Conservation (phyloP, 306 rosid genomes). For the Crotalaria pallida region DNA sequence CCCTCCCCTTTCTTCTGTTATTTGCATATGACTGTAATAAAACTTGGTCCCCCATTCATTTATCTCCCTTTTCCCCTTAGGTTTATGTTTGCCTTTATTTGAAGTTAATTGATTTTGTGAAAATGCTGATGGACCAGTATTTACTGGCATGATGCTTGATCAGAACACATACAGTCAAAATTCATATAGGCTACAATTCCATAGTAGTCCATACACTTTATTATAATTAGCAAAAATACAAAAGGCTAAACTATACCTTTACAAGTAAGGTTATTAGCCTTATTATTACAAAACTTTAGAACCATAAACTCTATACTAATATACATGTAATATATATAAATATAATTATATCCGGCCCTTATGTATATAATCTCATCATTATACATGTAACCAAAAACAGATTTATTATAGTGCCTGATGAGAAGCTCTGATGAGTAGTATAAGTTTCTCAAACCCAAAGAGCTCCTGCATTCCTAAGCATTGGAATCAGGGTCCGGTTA, state of each 20-base stretch:
- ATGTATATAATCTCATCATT: constrained; percentile 14
- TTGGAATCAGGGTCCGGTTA: constrained; percentile 66
- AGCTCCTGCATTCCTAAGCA: constrained; percentile 80
- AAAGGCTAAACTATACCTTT: not conserved
- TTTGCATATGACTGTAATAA: not conserved
- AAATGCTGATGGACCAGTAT: not conserved
- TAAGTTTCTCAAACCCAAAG: constrained; percentile 57
- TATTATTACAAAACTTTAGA: not conserved
- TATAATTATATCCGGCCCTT: not conserved
- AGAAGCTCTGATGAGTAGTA: not conserved
- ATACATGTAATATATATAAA: not conserved
- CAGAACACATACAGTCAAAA: not conserved
- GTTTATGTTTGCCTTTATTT: not conserved
- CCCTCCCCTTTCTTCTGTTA: not conserved
- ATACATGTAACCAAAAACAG: constrained; percentile 21
- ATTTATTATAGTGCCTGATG: not conserved
- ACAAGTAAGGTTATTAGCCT: not conserved
- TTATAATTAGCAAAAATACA: not conserved
- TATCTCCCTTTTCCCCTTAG: not conserved
- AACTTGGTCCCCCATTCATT: not conserved
- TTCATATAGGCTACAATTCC: not conserved
- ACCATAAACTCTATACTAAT: not conserved
- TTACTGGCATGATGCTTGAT: not conserved
- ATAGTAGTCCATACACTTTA: not conserved
- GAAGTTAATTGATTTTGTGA: not conserved